A percentile compares a stretch with the other conserved stretches of the same genome.
These are phyloP conservation scores for Teratosphaeria pseudoeucalypti DNA, from an alignment of 2,329 filamentous ascomycete species.

Conservation along the genomic window DNA sequence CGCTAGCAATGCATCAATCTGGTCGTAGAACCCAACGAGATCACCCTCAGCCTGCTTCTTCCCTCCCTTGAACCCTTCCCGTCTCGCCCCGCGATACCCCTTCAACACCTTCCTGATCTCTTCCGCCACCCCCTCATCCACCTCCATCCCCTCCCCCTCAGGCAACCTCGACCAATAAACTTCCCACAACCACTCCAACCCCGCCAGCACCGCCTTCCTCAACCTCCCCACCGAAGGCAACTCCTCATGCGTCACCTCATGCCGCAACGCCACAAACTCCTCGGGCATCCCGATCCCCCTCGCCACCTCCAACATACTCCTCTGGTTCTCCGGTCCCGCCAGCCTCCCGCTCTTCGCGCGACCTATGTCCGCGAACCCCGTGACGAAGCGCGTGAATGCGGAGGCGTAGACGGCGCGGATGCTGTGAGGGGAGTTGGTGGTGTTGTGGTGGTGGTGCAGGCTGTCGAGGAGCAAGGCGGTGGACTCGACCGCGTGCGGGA, in stretches of 20 bases:
- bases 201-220: conserved; percentile 57
- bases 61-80: conserved; percentile 25
- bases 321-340: conserved; percentile 31
- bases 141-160: conserved; percentile 5
- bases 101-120: conserved; percentile 15
- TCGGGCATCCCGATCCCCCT: conserved; percentile 59
- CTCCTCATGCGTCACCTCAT: conserved; percentile 84
- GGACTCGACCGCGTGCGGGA: conserved; percentile 70
- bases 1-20: conserved; percentile 1
- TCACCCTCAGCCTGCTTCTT: conserved; percentile 9
- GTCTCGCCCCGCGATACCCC: conserved; percentile 14
- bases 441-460: conserved; percentile 49
- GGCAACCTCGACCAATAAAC: conserved; percentile 65
- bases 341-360: conserved; percentile 52
- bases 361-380: conserved; percentile 65
- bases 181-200: conserved; percentile 76
- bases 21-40: conserved; percentile 2
- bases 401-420: conserved; percentile 61
- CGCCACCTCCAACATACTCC: conserved; percentile 61
- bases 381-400: conserved; percentile 62
- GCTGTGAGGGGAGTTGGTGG: conserved; percentile 38
- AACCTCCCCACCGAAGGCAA: conserved; percentile 66
- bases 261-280: conserved; percentile 78
- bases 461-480: conserved; percentile 64
- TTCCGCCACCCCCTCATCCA: conserved; percentile 23